Base-by-base conservation (phyloP, 257 asterid genomes). In the Scutellaria barbata region DNA sequence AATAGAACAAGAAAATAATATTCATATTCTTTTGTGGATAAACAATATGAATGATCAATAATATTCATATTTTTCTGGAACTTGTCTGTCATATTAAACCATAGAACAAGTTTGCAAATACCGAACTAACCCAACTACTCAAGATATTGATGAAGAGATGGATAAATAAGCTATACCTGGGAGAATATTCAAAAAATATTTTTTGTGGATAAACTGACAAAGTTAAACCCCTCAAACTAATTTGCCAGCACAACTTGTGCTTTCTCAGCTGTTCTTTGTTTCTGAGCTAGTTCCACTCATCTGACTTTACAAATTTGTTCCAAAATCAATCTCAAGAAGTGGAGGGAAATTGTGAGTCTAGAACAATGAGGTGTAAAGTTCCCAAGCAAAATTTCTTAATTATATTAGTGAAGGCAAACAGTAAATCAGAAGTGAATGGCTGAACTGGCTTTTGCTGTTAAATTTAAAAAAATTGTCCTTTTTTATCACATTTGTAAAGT, bases 221-320 rank as follows among this genome's bases (percentile, higher is more conserved):
- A 50, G 9, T 35, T 6, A 6, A 12, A 43, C 39, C 22, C 22
- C 68, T 41, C 6, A 18, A 62, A 41, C 39, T 62, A 18, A 16
- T 59, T 41, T 37, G n/a, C n/a, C 20, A 13, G 43, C 6, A 20
- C 56, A 63, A 62, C 39, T 16, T 8, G 2, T 63, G 8, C 6
- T 12, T 20, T 13, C 55, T 30, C 12, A 20, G 69, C 43, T 46
- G 45, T 33, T 14, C 46, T 59, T 45, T 22, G 45, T 64, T 46
- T 25, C 70, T 8, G 53, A 51, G 18, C 74, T 69, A 56, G 48
- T 66, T 66, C 59, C 33, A 14, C 45, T 48, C 35, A 33, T 9
- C 12, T 48, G 48, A 48, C 42, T 13, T 3, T 4, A 42, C 11
- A 17, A 42, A 17, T 13, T 33, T 25, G 50, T 46, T 30, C 57